phyloP scores from a whole-genome alignment of 768 basidiomycete genomes.

The Serpula lacrymans region DNA sequence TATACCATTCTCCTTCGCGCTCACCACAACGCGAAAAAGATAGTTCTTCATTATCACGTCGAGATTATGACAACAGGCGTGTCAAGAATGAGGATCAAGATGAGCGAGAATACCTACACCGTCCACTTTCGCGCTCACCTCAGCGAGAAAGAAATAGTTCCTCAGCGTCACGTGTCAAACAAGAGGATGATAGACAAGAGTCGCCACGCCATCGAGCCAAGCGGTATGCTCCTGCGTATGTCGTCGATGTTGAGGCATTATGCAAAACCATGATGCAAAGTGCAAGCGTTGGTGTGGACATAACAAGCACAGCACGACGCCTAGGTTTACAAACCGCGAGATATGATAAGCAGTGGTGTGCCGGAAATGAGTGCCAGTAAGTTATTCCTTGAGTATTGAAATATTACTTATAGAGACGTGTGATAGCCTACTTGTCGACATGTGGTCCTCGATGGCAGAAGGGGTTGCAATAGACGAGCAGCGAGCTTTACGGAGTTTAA shows the following conservation, averaged over 20 bases:
- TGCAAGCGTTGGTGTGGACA: conserved; percentile 14
- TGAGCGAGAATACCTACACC: neutral
- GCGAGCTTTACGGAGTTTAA: too few species aligned
- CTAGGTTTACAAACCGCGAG: conserved; percentile 30
- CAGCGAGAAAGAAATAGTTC: too few species aligned
- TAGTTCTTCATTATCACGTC: too few species aligned
- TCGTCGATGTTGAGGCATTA: conserved; percentile 40
- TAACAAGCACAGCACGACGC: conserved; percentile 30
- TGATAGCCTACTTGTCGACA: conserved; percentile 36
- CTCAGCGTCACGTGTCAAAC: too few species aligned
- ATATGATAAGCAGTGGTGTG: conserved; percentile 39
- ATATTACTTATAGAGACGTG: conserved; percentile 1
- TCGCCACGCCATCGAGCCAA: neutral
- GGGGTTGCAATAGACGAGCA: conserved; percentile 47
- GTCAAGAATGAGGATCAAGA: conserved; percentile 1
- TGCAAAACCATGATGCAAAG: conserved; percentile 39
- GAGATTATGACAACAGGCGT: too few species aligned
- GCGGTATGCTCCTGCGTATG: conserved; percentile 28
- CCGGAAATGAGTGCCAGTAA: conserved; percentile 52
- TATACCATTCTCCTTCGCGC: too few species aligned
- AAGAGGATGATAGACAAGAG: neutral
- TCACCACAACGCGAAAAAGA: neutral
- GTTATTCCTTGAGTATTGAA: conserved; percentile 11
- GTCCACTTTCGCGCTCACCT: neutral
- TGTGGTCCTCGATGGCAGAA: conserved; percentile 47